Conservation (phyloP, 257 asterid genomes). For the Solanum verrucosum region DNA sequence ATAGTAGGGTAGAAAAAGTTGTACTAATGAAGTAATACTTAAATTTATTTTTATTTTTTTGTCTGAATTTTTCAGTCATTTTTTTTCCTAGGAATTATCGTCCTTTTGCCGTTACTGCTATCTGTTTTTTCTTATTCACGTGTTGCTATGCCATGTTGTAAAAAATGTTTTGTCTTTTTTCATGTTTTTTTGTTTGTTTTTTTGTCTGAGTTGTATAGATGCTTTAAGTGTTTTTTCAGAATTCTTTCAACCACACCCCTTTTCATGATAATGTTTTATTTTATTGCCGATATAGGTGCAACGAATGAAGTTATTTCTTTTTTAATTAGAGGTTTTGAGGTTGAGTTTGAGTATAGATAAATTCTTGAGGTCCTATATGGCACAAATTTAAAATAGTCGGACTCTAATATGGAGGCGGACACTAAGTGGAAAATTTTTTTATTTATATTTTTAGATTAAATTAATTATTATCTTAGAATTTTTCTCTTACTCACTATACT, state of each 20-base stretch:
- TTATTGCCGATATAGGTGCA: not conserved
- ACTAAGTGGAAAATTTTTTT: not conserved
- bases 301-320: too few relatives aligned
- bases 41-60: not conserved
- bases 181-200: slow-evolving; percentile 18
- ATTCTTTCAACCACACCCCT: slow-evolving; percentile 20
- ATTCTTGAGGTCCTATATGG: fast-evolving
- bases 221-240: slow-evolving; percentile 7
- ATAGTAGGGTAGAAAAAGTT: fast-evolving
- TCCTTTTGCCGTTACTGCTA: slow-evolving; percentile 10
- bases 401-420: not conserved
- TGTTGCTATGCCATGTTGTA: slow-evolving; percentile 18
- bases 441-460: not conserved
- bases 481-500: not conserved
- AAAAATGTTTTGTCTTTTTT: not conserved
- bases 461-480: not conserved
- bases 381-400: too few relatives aligned
- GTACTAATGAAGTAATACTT: not conserved
- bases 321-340: not conserved
- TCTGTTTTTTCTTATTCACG: slow-evolving; percentile 38
- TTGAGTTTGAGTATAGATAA: too few relatives aligned
- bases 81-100: slow-evolving; percentile 25
- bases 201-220: slow-evolving; percentile 30
- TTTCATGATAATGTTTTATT: slow-evolving; percentile 15
- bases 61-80: not conserved